Evolutionary conservation across 1,284 basidiomycete species (phyloP).

Genomic region (Heterobasidion parviporum): DNA sequence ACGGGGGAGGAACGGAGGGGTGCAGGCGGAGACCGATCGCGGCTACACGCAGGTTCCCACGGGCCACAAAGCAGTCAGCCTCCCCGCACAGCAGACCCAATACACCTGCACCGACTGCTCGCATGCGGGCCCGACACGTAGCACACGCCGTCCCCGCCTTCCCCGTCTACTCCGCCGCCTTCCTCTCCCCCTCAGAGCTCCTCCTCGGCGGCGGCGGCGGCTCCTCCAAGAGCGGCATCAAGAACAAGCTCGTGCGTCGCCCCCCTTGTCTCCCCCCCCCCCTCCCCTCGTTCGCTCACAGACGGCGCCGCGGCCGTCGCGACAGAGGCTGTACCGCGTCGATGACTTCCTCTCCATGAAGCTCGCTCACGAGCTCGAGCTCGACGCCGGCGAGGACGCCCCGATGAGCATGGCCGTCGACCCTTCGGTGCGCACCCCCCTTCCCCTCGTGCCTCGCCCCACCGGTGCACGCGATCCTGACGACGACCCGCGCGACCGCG

Average conservation of each 20-base stretch:
- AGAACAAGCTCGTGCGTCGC: constrained; percentile 78
- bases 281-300: constrained; percentile 1
- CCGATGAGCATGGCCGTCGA: constrained; percentile 88
- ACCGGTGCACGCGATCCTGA: constrained; percentile 33
- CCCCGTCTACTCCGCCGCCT: constrained; percentile 85
- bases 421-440: constrained; percentile 36
- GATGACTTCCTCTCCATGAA: constrained; percentile 50
- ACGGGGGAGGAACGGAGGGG: too few relatives aligned
- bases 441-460: constrained; percentile 29
- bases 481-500: not conserved
- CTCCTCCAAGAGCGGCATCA: constrained; percentile 71
- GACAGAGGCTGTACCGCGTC: constrained; percentile 67
- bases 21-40: not conserved
- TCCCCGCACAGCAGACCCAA: too few relatives aligned
- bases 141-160: constrained; percentile 70
- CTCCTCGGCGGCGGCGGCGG: constrained; percentile 89
- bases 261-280: too few relatives aligned
- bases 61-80: too few relatives aligned
- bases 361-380: constrained; percentile 60
- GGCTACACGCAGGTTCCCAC: too few relatives aligned
- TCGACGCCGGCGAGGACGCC: constrained; percentile 79
- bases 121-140: constrained; percentile 75
- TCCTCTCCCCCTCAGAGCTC: constrained; percentile 66
- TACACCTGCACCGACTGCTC: too few relatives aligned
- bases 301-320: not conserved